Conservation (phyloP, 2,329 filamentous ascomycete species). For the Nothopassalora personata region DNA sequence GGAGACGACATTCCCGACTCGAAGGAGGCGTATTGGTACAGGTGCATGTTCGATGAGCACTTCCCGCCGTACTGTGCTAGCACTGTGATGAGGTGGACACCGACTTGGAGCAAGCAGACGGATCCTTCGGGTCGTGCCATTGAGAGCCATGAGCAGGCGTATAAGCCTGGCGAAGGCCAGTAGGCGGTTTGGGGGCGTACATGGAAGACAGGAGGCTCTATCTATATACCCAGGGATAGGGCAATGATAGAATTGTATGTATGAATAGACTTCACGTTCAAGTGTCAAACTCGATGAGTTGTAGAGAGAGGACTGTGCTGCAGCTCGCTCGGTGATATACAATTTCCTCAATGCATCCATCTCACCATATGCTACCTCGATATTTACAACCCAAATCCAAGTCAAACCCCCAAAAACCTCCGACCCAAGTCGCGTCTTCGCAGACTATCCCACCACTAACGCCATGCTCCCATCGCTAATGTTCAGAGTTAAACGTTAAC, state of each 20-base stretch:
- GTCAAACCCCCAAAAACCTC: background rate
- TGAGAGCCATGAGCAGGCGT: conserved; percentile 32
- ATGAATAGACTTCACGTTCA: background rate
- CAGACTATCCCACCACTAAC: background rate
- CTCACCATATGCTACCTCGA: background rate
- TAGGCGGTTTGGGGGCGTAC: background rate
- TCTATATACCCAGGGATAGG: background rate
- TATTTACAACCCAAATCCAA: background rate
- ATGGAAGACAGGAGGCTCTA: background rate
- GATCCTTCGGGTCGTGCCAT: conserved; percentile 77
- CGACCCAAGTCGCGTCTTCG: background rate
- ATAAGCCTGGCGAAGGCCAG: conserved; percentile 22
- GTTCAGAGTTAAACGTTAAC: background rate
- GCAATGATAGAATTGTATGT: background rate
- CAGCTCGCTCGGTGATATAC: background rate
- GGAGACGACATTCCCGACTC: conserved; percentile 85
- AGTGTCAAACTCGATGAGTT: too few relatives aligned
- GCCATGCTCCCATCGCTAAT: conserved; percentile 6
- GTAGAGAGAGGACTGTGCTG: too few relatives aligned
- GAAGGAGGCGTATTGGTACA: conserved; percentile 99
- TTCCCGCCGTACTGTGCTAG: conserved; percentile 87
- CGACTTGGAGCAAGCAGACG: conserved; percentile 93
- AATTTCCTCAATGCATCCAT: background rate
- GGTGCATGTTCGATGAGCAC: conserved; percentile 97
- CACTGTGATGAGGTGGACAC: conserved; percentile 94